Conservation (phyloP, 1,284 basidiomycete genomes). For the Pseudozyma sp. region DNA sequence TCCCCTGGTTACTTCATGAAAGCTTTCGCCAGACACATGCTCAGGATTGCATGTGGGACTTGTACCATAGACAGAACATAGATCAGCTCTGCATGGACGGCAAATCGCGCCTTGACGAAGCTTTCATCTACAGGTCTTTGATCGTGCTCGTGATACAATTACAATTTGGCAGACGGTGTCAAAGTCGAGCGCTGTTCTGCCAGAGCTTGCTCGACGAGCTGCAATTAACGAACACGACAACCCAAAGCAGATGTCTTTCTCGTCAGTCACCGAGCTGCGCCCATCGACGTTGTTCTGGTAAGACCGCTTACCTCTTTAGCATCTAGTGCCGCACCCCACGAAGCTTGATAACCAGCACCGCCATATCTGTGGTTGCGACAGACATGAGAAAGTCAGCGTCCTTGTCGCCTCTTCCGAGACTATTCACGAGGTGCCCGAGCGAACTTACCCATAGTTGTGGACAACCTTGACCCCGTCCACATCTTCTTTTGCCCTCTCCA, state of each 20-base stretch:
- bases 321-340: slow-evolving; percentile 59
- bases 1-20: too few species aligned
- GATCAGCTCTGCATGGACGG: too few species aligned
- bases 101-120: too few species aligned
- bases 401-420: too few species aligned
- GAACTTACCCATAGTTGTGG: slow-evolving; percentile 35
- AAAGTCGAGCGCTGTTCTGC: background rate
- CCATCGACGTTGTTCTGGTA: background rate
- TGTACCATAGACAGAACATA: too few species aligned
- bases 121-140: background rate
- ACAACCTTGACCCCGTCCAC: slow-evolving; percentile 35
- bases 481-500: slow-evolving; percentile 30
- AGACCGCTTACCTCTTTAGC: slow-evolving; percentile 27
- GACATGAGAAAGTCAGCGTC: slow-evolving; percentile 1
- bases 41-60: too few species aligned
- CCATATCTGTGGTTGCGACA: slow-evolving; percentile 26
- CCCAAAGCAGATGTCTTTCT: background rate
- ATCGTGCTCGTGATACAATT: background rate
- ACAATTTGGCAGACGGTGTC: slow-evolving; percentile 3
- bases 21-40: too few species aligned
- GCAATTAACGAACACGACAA: too few species aligned
- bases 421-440: background rate
- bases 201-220: slow-evolving; percentile 38
- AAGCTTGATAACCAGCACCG: slow-evolving; percentile 58
- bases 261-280: background rate